Conservation (phyloP, 1,139 yeast genomes). For the Kurtzmaniella quercitrusa region DNA sequence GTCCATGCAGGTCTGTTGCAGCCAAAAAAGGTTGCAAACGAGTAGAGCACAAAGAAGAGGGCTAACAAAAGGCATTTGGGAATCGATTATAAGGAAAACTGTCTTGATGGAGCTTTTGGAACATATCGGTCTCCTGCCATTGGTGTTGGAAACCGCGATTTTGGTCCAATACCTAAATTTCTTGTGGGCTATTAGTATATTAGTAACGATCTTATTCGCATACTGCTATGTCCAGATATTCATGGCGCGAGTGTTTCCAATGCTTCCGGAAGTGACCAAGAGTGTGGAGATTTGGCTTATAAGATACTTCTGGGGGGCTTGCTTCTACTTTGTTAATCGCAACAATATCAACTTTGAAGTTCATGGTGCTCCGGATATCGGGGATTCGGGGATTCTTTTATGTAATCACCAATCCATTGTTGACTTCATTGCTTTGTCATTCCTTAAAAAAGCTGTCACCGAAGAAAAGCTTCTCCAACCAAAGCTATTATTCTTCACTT, state of each 20-base stretch:
- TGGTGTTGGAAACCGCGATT: background rate
- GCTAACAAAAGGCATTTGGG: too few relatives aligned
- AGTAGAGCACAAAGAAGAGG: background rate
- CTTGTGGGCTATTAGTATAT: conserved; percentile 9
- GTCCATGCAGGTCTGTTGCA: background rate
- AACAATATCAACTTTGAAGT: conserved; percentile 35
- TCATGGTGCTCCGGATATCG: conserved; percentile 30
- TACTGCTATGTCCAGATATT: conserved; percentile 24
- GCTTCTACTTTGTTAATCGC: conserved; percentile 29
- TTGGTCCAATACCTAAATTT: background rate
- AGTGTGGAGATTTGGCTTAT: conserved; percentile 19
- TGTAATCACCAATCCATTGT: conserved; percentile 54
- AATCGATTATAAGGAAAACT: background rate
- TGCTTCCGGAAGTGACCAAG: conserved; percentile 27
- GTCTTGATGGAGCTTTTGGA: conserved; percentile 19
- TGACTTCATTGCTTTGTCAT: conserved; percentile 49
- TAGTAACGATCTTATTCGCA: conserved; percentile 12
- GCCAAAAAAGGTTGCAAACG: background rate
- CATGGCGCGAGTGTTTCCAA: conserved; percentile 13
- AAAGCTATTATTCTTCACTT: conserved; percentile 49
- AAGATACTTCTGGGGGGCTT: conserved; percentile 31
- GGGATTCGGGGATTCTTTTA: conserved; percentile 45
- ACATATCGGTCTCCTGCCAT: conserved; percentile 15
- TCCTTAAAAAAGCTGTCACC: conserved; percentile 25
- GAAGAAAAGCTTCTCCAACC: conserved; percentile 26